phyloP scores from a whole-genome alignment of 352 stramenopile species.

The Phytopythium chamaehyphon region DNA sequence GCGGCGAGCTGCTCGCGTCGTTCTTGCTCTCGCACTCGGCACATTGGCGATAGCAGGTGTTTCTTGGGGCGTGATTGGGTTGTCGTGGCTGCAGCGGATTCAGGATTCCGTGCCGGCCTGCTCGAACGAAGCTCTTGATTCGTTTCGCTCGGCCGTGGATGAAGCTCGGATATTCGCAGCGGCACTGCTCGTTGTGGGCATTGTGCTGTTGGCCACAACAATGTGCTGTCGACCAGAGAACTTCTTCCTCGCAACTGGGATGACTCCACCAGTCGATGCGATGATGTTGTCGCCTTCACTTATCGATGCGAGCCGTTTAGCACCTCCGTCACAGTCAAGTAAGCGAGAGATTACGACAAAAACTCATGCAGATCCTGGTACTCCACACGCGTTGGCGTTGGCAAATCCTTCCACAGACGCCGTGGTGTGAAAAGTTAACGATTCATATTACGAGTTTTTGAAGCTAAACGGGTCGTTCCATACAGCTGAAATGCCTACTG shows the following conservation, averaged over 20 bases:
- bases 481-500: too few relatives aligned
- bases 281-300: constrained; percentile 27
- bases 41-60: constrained; percentile 17
- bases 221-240: constrained; percentile 55
- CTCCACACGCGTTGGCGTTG: too few relatives aligned
- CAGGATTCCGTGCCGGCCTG: not conserved
- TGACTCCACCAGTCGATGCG: constrained; percentile 25
- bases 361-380: too few relatives aligned
- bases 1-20: not conserved
- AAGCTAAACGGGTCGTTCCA: too few relatives aligned
- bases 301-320: not conserved
- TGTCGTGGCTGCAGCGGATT: constrained; percentile 7
- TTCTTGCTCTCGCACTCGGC: not conserved
- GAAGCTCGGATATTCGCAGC: constrained; percentile 16
- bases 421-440: too few relatives aligned
- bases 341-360: not conserved
- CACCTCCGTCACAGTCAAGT: not conserved
- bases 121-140: too few relatives aligned
- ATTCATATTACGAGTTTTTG: too few relatives aligned
- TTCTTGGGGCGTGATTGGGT: constrained; percentile 18
- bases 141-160: constrained; percentile 9
- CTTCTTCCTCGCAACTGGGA: constrained; percentile 30
- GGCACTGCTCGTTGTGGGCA: constrained; percentile 29
- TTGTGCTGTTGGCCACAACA: constrained; percentile 32
- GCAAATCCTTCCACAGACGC: too few relatives aligned